phyloP scores from a whole-genome alignment of 768 basidiomycete genomes.

The Gloeophyllum trabeum region DNA sequence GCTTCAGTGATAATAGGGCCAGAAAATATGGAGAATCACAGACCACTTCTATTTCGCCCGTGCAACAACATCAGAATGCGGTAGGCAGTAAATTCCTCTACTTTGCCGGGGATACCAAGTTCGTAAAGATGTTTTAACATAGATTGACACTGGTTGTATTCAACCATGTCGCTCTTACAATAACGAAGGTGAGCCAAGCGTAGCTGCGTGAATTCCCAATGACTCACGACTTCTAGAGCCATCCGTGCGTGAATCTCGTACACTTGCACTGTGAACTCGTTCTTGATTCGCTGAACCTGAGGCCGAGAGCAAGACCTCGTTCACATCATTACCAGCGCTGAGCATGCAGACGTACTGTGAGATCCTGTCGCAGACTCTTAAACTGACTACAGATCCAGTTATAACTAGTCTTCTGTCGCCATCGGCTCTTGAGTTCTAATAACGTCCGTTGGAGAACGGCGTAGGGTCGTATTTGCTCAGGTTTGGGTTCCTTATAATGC shows the following conservation, averaged over 20 bases:
- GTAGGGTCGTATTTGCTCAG: slow-evolving; percentile 88
- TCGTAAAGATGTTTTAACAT: slow-evolving; percentile 86
- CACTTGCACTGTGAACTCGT: slow-evolving; percentile 92
- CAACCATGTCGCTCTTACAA: slow-evolving; percentile 96
- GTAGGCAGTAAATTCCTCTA: slow-evolving; percentile 95
- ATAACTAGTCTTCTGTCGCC: slow-evolving; percentile 72
- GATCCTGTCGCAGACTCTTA: slow-evolving; percentile 93
- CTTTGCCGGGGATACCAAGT: slow-evolving; percentile 83
- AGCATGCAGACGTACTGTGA: slow-evolving; percentile 61
- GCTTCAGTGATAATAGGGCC: slow-evolving; percentile 1
- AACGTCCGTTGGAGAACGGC: slow-evolving; percentile 77
- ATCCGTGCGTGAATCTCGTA: slow-evolving; percentile 98
- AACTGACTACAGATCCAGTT: slow-evolving; percentile 96
- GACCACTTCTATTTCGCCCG: slow-evolving; percentile 89
- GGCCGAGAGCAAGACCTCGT: slow-evolving; percentile 5
- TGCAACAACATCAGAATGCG: slow-evolving; percentile 94
- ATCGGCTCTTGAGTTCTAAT: slow-evolving; percentile 74
- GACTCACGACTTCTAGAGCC: slow-evolving; percentile 79
- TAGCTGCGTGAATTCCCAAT: slow-evolving; percentile 3
- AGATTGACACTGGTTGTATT: slow-evolving; percentile 97
- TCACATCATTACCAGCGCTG: slow-evolving; percentile 7
- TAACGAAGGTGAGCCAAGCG: slow-evolving; percentile 3
- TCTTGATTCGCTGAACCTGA: slow-evolving; percentile 97
- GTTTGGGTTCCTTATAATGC: slow-evolving; percentile 78
- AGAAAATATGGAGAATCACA: slow-evolving; percentile 15